Percentiles rank a stretch among this genome's conserved stretches.
Evolutionary conservation across 2,329 filamentous ascomycete genomes (phyloP).

Genomic region (Teratosphaeria viscida): DNA sequence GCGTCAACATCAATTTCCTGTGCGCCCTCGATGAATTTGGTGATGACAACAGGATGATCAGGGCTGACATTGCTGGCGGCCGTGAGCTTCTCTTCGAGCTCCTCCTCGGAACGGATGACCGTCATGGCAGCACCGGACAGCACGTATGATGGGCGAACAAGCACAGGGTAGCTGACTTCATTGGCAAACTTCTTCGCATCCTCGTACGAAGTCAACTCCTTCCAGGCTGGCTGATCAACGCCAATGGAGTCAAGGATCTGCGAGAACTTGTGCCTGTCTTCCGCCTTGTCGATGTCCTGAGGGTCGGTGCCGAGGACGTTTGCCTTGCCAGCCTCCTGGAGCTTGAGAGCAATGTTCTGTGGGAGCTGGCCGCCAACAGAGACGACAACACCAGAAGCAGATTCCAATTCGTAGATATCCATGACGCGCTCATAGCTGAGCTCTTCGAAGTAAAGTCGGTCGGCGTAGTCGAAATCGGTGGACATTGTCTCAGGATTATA

Average conservation of each 20-base stretch:
- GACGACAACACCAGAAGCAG: constrained; percentile 76
- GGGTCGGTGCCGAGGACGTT: constrained; percentile 89
- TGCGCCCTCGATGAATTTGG: constrained; percentile 94
- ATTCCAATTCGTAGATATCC: constrained; percentile 71
- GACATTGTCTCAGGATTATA: constrained; percentile 52
- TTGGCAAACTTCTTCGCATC: constrained; percentile 82
- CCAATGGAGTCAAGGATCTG: constrained; percentile 94
- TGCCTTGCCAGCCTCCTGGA: constrained; percentile 83
- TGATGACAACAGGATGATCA: constrained; percentile 96
- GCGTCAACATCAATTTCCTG: constrained; percentile 95
- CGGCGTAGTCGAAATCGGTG: constrained; percentile 76
- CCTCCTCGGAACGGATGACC: constrained; percentile 76
- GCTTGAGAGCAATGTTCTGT: constrained; percentile 90
- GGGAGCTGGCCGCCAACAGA: constrained; percentile 93
- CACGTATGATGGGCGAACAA: constrained; percentile 90
- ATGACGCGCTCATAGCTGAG: constrained; percentile 94
- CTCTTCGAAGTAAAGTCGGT: constrained; percentile 94
- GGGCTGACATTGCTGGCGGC: constrained; percentile 85
- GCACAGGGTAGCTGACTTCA: constrained; percentile 80
- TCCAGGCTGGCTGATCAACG: constrained; percentile 95
- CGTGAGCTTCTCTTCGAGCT: constrained; percentile 89
- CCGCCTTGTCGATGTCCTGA: constrained; percentile 90
- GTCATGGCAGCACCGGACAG: constrained; percentile 98
- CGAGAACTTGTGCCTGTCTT: constrained; percentile 97
- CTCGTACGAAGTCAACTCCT: constrained; percentile 81